A percentile compares a stretch with the other conserved stretches of the same genome.
These are phyloP conservation scores for Globisporangium nodosum DNA, from an alignment of 352 stramenopile genomes.

Conservation along the genomic window DNA sequence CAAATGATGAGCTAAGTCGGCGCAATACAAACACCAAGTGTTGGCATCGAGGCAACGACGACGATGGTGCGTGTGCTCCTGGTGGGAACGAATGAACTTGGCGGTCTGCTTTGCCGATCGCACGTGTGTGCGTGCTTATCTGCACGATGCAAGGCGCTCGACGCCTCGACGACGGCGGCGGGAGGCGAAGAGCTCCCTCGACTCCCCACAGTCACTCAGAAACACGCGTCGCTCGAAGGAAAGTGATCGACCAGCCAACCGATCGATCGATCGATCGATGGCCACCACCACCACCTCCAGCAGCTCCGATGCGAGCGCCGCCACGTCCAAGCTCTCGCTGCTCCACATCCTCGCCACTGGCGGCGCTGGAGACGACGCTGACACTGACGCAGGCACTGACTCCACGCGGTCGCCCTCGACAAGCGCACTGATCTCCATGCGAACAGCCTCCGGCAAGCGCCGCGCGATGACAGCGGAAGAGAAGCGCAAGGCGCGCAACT, in stretches of 20 bases:
- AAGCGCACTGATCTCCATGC: neutral
- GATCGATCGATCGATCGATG: neutral
- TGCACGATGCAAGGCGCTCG: no score
- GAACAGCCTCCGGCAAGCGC: neutral
- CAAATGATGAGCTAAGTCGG: no score
- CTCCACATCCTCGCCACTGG: neutral
- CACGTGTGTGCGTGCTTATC: no score
- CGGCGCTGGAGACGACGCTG: neutral
- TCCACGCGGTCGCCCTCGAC: neutral
- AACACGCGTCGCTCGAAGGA: no score
- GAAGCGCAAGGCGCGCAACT: constrained; percentile 29
- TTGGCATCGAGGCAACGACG: no score
- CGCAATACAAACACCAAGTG: no score
- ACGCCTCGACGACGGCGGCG: no score
- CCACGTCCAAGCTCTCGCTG: neutral
- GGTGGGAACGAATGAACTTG: no score
- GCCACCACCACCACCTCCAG: constrained; percentile 14
- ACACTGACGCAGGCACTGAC: neutral
- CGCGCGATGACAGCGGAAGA: constrained; percentile 20
- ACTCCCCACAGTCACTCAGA: no score
- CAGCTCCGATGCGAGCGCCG: constrained; percentile 44
- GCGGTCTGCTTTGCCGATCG: no score
- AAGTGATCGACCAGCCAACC: neutral
- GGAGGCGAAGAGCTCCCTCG: no score
- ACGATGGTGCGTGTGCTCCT: no score